Conservation (phyloP, 108 stramenopile genomes). For the Craspedostauros australis region DNA sequence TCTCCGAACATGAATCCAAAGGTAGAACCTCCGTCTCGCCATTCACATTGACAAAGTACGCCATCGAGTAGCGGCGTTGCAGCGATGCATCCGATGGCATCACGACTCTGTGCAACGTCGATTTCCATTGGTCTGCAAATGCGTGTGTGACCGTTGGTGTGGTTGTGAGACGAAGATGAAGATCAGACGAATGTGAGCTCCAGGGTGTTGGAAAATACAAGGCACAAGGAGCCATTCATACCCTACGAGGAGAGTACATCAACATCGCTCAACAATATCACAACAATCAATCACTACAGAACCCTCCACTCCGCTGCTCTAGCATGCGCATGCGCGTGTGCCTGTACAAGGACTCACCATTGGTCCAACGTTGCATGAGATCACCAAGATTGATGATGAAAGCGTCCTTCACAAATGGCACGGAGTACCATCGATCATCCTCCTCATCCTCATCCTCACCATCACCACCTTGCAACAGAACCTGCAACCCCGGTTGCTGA, state of each 20-base stretch:
- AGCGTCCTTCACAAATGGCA: conserved; percentile 40
- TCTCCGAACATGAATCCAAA: conserved; percentile 22
- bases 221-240: neutral
- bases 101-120: conserved; percentile 81
- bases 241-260: neutral
- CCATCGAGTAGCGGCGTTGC: conserved; percentile 63
- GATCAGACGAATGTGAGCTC: neutral
- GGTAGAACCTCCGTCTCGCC: conserved; percentile 51
- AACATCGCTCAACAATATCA: neutral
- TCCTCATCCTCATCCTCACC: conserved; percentile 6
- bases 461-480: conserved; percentile 14
- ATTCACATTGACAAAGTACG: conserved; percentile 80
- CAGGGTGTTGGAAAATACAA: too few species aligned
- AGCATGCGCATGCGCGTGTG: neutral
- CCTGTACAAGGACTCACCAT: conserved; percentile 58
- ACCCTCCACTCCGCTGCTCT: neutral
- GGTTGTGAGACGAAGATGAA: conserved; percentile 2
- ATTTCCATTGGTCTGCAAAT: conserved; percentile 46
- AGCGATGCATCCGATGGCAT: conserved; percentile 12
- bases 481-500: conserved; percentile 68
- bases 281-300: neutral
- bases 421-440: conserved; percentile 46
- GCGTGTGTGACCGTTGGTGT: conserved; percentile 59
- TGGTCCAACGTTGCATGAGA: conserved; percentile 87
- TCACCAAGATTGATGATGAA: conserved; percentile 90